Evolutionary conservation across 169 alveolate genomes (phyloP).

Genomic region (Blepharisma undulans): DNA sequence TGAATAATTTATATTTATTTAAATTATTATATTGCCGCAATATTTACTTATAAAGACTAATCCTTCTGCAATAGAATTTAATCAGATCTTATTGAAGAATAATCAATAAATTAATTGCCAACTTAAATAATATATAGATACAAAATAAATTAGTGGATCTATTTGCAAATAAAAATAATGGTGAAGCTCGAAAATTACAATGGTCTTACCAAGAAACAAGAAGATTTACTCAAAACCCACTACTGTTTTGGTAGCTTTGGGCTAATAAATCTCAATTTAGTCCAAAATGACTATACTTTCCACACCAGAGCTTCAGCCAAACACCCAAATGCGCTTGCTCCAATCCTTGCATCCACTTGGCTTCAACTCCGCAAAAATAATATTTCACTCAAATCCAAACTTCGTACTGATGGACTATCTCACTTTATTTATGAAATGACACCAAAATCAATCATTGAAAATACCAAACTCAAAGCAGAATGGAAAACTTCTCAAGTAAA

Average conservation of each 20-base stretch:
- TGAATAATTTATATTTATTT: not conserved
- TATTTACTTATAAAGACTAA: not conserved
- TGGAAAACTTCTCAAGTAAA: not conserved
- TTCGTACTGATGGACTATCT: not conserved
- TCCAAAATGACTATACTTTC: not conserved
- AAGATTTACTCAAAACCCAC: conserved; percentile 21
- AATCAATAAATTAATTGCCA: too few species aligned
- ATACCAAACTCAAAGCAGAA: not conserved
- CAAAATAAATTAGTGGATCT: not conserved
- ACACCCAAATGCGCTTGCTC: not conserved
- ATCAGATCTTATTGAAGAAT: not conserved
- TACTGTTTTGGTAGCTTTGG: conserved; percentile 21
- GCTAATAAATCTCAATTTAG: not conserved
- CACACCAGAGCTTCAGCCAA: not conserved
- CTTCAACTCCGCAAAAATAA: not conserved
- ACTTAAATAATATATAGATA: too few species aligned
- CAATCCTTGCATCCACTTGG: not conserved
- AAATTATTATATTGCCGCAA: not conserved
- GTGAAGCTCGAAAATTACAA: conserved; percentile 15
- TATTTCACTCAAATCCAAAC: not conserved
- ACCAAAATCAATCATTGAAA: not conserved
- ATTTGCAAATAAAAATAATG: not conserved
- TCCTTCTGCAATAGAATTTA: not conserved
- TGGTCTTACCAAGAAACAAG: conserved; percentile 19
- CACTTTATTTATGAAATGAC: not conserved